Evolutionary conservation across 1,284 basidiomycete genomes (phyloP), one percentile per base, ranked within the genome.

Genomic region (Papiliotrema flavescens): DNA sequence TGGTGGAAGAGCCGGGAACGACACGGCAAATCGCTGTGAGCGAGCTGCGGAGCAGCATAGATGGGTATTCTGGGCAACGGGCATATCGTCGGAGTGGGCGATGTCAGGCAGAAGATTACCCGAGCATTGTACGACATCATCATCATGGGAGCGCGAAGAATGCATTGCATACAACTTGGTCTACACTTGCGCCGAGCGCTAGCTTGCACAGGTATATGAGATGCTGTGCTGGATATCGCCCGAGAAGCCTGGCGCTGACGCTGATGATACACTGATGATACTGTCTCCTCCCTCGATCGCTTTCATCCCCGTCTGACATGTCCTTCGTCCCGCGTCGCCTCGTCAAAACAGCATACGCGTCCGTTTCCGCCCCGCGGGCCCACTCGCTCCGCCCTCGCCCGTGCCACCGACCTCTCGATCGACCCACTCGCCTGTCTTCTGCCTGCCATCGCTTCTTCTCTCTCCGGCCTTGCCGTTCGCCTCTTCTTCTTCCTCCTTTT

Each of bases 401-500:
- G n/a, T 20, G n/a, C 36, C 36, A 14, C 36, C 36, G 8, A 37
- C 37, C 32, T 54, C 56, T 17, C 19, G 23, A 39, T 55, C 57
- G 22, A 59, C 36, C 17, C 40, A 55, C 42, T 59, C 53, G 11
- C n/a, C 17, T 5, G 24, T 36, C 42, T 35, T 54, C 48, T 17
- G 43, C 41, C 24, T 49, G 45, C 40, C 53, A 24, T 51, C 50
- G 36, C 23, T n/a, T 53, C 76, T 74, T 65, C 47, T 61, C 42
- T 87, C 86, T 22, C 85, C 86, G 2, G 81, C 84, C 32, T 73
- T 65, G 2, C 79, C 82, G 2, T 82, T 85, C 7, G 83, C 81
- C 48, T 84, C 84, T 56, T 89, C 88, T n/a, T n/a, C n/a, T n/a
- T n/a, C n/a, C 43, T 87, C 84, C 41, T 75, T 73, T 64, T 78